Evolutionary conservation across 495 filamentous ascomycete species (phyloP).

Genomic region (Aspergillus sparsus): DNA sequence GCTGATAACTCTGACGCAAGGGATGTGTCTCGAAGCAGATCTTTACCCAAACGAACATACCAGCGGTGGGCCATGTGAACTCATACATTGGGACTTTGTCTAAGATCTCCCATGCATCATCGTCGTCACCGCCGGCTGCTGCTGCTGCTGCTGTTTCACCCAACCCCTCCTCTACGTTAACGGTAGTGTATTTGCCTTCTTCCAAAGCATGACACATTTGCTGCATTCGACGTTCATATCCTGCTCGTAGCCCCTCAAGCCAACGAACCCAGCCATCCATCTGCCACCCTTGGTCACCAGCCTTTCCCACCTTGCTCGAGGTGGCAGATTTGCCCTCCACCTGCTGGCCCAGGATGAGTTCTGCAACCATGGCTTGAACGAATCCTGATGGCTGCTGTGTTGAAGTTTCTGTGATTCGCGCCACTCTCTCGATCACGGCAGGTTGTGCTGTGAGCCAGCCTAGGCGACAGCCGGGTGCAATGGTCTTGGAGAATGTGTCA

Average conservation of each 20-base stretch:
- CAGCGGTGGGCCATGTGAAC: constrained; percentile 78
- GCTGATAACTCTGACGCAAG: constrained; percentile 51
- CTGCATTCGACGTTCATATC: constrained; percentile 81
- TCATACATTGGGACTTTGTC: constrained; percentile 68
- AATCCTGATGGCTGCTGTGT: constrained; percentile 89
- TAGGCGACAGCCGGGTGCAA: constrained; percentile 72
- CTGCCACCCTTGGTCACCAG: constrained; percentile 63
- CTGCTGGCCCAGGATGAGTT: constrained; percentile 72
- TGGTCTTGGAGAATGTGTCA: constrained; percentile 82
- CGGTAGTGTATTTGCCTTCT: constrained; percentile 54
- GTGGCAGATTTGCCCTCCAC: constrained; percentile 29
- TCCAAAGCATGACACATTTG: constrained; percentile 72
- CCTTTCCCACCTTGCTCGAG: constrained; percentile 25
- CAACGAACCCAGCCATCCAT: constrained; percentile 86
- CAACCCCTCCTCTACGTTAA: constrained; percentile 44
- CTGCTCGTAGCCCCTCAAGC: constrained; percentile 76
- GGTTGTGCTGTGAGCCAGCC: constrained; percentile 86
- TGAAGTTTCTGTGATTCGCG: constrained; percentile 68
- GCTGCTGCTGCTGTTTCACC: constrained; percentile 36
- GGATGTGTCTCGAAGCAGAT: constrained; percentile 71
- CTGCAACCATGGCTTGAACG: constrained; percentile 76
- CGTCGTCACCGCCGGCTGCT: constrained; percentile 34
- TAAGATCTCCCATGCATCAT: constrained; percentile 66
- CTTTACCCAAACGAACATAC: constrained; percentile 90
- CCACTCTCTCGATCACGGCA: constrained; percentile 68